These are phyloP conservation scores for Yamadazyma atlantica DNA, from an alignment of 1,139 yeast genomes.

Conservation along the genomic window DNA sequence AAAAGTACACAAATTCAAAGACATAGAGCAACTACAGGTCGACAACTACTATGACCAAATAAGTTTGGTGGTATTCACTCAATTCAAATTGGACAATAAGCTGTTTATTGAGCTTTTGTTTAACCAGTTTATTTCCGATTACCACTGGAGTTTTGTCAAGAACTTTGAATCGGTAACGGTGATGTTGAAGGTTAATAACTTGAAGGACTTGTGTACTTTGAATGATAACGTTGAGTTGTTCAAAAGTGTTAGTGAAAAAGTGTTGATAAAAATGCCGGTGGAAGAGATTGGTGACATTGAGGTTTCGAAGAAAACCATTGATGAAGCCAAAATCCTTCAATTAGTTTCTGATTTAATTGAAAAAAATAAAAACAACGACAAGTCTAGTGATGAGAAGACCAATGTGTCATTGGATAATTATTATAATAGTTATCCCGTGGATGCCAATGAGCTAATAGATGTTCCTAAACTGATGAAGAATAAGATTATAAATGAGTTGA, in stretches of 20 bases:
- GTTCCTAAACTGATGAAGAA: conserved; percentile 61
- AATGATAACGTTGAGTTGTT: conserved; percentile 6
- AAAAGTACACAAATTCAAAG: conserved; percentile 15
- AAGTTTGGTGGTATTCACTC: conserved; percentile 31
- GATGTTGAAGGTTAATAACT: conserved; percentile 13
- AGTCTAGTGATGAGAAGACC: neutral
- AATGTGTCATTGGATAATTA: conserved; percentile 15
- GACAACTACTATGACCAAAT: conserved; percentile 37
- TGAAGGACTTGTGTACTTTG: conserved; percentile 7
- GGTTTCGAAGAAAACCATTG: neutral
- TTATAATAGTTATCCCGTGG: conserved; percentile 52
- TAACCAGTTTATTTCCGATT: conserved; percentile 6
- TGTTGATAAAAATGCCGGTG: conserved; percentile 5
- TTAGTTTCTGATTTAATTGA: neutral
- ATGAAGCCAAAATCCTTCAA: neutral
- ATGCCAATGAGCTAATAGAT: conserved; percentile 59
- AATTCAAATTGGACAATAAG: conserved; percentile 32
- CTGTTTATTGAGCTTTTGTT: conserved; percentile 31
- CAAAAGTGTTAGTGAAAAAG: conserved; percentile 6
- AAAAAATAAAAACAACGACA: neutral
- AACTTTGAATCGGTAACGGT: conserved; percentile 12
- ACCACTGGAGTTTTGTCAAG: conserved; percentile 12
- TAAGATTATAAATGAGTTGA: conserved; percentile 56
- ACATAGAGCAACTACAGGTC: conserved; percentile 20
- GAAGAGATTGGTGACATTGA: conserved; percentile 1